A percentile compares a stretch with the other conserved stretches of the same genome.
Conservation (phyloP, 2,329 filamentous ascomycete species). For the Pestalotiopsis sp. region DNA sequence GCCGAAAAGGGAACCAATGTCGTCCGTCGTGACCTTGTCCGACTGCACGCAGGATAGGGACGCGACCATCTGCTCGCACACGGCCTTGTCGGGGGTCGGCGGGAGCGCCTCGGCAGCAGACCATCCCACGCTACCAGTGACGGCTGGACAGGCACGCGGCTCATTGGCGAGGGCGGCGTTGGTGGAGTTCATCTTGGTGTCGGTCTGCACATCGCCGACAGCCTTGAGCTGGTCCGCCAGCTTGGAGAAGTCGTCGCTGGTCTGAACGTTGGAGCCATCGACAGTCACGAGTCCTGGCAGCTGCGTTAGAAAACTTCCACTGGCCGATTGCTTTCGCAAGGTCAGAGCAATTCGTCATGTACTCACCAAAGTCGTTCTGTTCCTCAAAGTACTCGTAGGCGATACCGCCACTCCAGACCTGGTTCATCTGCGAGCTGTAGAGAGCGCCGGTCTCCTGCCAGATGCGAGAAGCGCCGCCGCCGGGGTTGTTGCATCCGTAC, state of each 20-base stretch:
- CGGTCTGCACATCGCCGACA: slow-evolving; percentile 53
- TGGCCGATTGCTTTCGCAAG: neutral
- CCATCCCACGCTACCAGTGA: slow-evolving; percentile 53
- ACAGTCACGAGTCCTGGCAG: slow-evolving; percentile 49
- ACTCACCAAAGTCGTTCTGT: slow-evolving; percentile 63
- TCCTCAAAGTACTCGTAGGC: slow-evolving; percentile 84
- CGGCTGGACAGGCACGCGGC: slow-evolving; percentile 61
- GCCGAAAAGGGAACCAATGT: slow-evolving; percentile 48
- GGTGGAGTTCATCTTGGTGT: slow-evolving; percentile 52
- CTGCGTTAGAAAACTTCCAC: neutral
- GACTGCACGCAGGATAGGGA: slow-evolving; percentile 64
- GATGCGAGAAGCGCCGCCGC: slow-evolving; percentile 52
- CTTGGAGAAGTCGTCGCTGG: slow-evolving; percentile 63
- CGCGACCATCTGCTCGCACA: slow-evolving; percentile 71
- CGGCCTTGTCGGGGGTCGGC: slow-evolving; percentile 66
- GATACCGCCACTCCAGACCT: slow-evolving; percentile 75
- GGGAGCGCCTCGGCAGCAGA: slow-evolving; percentile 62
- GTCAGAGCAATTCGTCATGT: no score
- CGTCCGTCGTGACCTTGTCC: slow-evolving; percentile 48
- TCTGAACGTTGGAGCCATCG: slow-evolving; percentile 45
- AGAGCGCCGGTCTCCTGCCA: slow-evolving; percentile 71
- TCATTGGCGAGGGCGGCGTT: slow-evolving; percentile 66
- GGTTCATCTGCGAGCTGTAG: slow-evolving; percentile 67
- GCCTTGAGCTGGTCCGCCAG: slow-evolving; percentile 60
- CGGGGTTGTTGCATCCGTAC: slow-evolving; percentile 70